These are phyloP conservation scores for Penicillium brasilianum DNA, from an alignment of 2,329 filamentous ascomycete species.

Conservation along the genomic window DNA sequence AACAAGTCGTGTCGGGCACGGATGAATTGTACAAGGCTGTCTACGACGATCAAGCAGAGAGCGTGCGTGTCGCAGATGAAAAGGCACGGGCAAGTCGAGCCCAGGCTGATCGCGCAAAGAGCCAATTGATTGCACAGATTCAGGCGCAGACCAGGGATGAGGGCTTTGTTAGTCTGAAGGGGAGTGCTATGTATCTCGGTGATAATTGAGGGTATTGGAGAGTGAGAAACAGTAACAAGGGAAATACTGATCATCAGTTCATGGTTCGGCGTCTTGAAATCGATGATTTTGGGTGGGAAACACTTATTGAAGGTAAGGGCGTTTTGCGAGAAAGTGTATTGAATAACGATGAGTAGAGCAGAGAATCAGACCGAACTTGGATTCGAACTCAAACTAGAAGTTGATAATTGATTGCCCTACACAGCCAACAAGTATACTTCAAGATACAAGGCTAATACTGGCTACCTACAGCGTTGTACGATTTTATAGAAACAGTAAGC, in stretches of 20 bases:
- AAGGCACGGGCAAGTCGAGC: conserved; percentile 31
- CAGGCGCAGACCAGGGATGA: conserved; percentile 32
- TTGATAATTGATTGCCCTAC: background rate
- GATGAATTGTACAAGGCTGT: conserved; percentile 39
- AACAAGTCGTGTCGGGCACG: conserved; percentile 40
- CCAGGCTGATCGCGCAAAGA: conserved; percentile 26
- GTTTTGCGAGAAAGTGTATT: background rate
- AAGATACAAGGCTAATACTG: background rate
- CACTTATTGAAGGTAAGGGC: background rate
- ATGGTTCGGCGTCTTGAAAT: background rate
- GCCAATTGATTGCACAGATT: conserved; percentile 33
- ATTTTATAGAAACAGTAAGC: background rate
- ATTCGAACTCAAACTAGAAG: background rate
- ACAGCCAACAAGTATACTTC: background rate
- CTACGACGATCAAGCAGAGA: conserved; percentile 36
- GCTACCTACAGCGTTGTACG: no score
- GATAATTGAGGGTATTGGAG: conserved; percentile 25
- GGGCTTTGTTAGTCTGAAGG: conserved; percentile 37
- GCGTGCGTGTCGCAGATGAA: conserved; percentile 32
- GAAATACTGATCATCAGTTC: background rate
- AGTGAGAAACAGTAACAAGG: no score
- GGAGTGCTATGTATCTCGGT: conserved; percentile 41
- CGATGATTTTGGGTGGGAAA: background rate
- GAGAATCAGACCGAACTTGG: background rate
- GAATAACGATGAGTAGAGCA: background rate